Percentiles rank a stretch among this genome's conserved stretches.
These are phyloP conservation scores for Cytospora piceicola DNA, from an alignment of 2,329 filamentous ascomycete species.

Conservation along the genomic window DNA sequence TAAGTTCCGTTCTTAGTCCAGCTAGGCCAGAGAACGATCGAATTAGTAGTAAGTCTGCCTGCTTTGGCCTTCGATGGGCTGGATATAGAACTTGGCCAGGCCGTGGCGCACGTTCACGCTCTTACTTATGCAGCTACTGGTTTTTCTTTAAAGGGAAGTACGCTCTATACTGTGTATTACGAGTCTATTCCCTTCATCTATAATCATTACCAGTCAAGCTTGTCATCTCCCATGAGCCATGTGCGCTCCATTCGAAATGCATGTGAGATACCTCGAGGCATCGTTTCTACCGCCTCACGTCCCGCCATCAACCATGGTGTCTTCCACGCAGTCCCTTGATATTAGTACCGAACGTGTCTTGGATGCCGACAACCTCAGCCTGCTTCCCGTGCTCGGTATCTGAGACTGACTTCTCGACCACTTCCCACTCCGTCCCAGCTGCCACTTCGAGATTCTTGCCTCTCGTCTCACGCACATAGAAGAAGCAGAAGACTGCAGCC, in stretches of 20 bases:
- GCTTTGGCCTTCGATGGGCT: not conserved
- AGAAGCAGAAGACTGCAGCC: conserved; percentile 19
- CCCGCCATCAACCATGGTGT: conserved; percentile 2
- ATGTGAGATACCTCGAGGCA: not conserved
- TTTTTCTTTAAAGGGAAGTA: not conserved
- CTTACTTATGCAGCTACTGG: too few species aligned
- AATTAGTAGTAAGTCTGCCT: not conserved
- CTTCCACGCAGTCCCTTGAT: conserved; percentile 4
- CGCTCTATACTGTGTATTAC: not conserved
- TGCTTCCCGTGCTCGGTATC: conserved; percentile 13
- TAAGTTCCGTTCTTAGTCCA: too few species aligned
- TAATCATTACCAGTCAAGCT: not conserved
- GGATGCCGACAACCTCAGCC: conserved; percentile 11
- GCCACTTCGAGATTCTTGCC: conserved; percentile 25
- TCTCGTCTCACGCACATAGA: conserved; percentile 21
- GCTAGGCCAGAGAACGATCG: not conserved
- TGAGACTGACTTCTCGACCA: conserved; percentile 13
- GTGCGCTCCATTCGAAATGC: not conserved
- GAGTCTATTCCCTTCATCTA: not conserved
- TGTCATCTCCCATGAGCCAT: not conserved
- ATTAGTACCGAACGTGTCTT: conserved; percentile 12
- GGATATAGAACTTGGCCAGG: not conserved
- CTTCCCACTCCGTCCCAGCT: conserved; percentile 15
- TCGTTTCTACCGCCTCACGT: too few species aligned
- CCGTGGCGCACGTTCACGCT: not conserved